Base-by-base conservation (phyloP, 1,284 basidiomycete species). In the Irpex lacteus region DNA sequence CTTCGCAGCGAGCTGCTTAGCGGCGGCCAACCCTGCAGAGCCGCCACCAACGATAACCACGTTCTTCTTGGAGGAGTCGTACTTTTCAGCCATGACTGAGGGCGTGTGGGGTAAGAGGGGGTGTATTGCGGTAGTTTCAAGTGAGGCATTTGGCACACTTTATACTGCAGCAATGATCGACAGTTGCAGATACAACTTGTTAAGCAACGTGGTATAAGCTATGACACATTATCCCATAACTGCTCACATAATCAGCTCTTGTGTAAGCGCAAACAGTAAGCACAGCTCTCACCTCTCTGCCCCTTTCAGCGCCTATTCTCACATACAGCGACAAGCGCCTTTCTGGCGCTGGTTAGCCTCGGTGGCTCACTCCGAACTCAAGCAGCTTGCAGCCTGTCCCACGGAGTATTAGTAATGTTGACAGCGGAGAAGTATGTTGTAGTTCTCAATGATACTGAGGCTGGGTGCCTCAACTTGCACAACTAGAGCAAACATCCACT, bases 41-140 rank as follows among this genome's bases (percentile, higher is more conserved):
- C 79, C 79, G 37, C 76, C 79, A 50, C 79, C 79, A 55, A 80
- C 69, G 62, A 80, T 67, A 52, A 80, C 76, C 60, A 80, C 68
- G 70, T 70, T 76, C 62, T 73, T 72, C 68, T 74, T 73, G 21
- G 49, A 19, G n/a, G n/a, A 59, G 60, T 70, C 66, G 52, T 53
- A 37, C 52, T 68, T 67, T 63, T 71, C 71, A 58, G 70, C 69
- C 74, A 73, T 73, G 61, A 56, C 52, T 13, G n/a, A 15, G 11
- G n/a, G 40, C n/a, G n/a, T 11, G 40, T 47, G 6, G n/a, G 40
- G n/a, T 47, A 4, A 47, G 40, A 47, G 40, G 40, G n/a, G n/a
- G 40, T 34, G 32, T 34, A 34, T 34, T 34, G 32, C 32, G 32
- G 32, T 34, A 34, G 32, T 6, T 34, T 34, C 32, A 5, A 34